Percentiles rank a stretch among this genome's conserved stretches.
Evolutionary conservation across 345 rosid genomes (phyloP).

Genomic region (Pseudoturritis turrita): DNA sequence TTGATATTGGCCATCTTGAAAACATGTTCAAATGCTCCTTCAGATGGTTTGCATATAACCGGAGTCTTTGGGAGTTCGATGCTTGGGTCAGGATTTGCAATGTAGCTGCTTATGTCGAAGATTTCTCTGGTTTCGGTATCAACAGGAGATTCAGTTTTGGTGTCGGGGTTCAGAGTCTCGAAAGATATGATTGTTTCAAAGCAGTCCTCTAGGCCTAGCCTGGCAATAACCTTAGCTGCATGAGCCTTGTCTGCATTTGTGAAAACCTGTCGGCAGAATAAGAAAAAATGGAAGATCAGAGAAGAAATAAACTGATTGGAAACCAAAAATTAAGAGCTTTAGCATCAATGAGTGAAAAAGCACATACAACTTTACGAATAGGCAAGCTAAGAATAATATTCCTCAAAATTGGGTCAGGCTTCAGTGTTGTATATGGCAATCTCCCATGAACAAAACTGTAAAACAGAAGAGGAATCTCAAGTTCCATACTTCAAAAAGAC

Average conservation of each 20-base stretch:
- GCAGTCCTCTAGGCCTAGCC: constrained; percentile 89
- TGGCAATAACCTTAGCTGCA: constrained; percentile 58
- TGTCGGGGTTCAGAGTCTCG: constrained; percentile 69
- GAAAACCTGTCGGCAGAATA: constrained; percentile 42
- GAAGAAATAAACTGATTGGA: background rate
- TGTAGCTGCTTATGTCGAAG: constrained; percentile 44
- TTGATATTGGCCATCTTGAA: constrained; percentile 66
- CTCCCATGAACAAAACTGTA: constrained; percentile 88
- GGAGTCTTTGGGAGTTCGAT: constrained; percentile 51
- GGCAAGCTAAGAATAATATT: constrained; percentile 79
- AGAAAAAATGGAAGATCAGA: background rate
- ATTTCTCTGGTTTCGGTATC: constrained; percentile 27
- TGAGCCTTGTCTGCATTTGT: constrained; percentile 85
- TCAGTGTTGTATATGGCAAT: constrained; percentile 68
- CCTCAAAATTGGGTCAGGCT: constrained; percentile 84
- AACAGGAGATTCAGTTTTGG: constrained; percentile 31
- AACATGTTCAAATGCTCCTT: constrained; percentile 61
- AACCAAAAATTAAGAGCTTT: background rate
- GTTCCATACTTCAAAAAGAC: background rate
- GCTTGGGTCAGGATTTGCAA: constrained; percentile 28
- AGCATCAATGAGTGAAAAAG: background rate
- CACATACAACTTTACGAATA: constrained; percentile 72
- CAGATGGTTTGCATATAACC: constrained; percentile 86
- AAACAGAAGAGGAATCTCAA: background rate
- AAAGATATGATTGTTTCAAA: constrained; percentile 82